These are phyloP conservation scores for Globisporangium camurandrum DNA, from an alignment of 352 stramenopile genomes.

Conservation along the genomic window DNA sequence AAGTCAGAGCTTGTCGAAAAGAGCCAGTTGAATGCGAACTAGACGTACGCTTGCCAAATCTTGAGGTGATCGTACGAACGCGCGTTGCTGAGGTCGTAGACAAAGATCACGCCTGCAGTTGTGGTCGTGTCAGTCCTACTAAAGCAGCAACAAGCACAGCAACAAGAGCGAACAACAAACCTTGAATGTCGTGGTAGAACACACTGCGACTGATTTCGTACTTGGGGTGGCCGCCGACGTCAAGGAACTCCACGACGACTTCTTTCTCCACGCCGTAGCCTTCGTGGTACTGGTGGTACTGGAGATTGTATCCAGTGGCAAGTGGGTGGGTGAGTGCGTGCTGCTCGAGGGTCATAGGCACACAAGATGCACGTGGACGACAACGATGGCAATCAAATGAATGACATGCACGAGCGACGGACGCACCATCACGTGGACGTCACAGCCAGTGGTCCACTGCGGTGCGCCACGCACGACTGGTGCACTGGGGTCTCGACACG, in stretches of 20 bases:
- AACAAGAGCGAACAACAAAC: constrained; percentile 2
- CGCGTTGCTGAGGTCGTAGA: constrained; percentile 73
- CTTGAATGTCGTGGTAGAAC: constrained; percentile 81
- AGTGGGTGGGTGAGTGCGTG: too few species aligned
- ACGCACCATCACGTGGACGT: constrained; percentile 65
- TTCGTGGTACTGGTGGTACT: constrained; percentile 32
- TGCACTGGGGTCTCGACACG: constrained; percentile 35
- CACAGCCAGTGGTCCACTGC: constrained; percentile 75
- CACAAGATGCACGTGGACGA: not conserved
- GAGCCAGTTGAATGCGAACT: not conserved
- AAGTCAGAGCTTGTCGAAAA: not conserved
- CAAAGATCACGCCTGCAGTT: constrained; percentile 49
- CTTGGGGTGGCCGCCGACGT: constrained; percentile 73
- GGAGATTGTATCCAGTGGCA: too few species aligned
- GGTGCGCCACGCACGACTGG: not conserved
- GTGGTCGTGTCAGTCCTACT: not conserved
- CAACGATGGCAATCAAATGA: not conserved
- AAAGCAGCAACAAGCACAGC: not conserved
- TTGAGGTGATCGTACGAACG: constrained; percentile 69
- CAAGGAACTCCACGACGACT: constrained; percentile 77
- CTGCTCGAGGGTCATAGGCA: too few species aligned
- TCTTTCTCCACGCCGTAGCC: constrained; percentile 29
- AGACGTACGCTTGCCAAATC: constrained; percentile 30
- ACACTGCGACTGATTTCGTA: constrained; percentile 74
- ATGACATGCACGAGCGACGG: not conserved